Evolutionary conservation across 371 early-diverging fungal genomes (phyloP), one percentile per base, ranked within the genome.

Genomic region (Mucor plumbeus): DNA sequence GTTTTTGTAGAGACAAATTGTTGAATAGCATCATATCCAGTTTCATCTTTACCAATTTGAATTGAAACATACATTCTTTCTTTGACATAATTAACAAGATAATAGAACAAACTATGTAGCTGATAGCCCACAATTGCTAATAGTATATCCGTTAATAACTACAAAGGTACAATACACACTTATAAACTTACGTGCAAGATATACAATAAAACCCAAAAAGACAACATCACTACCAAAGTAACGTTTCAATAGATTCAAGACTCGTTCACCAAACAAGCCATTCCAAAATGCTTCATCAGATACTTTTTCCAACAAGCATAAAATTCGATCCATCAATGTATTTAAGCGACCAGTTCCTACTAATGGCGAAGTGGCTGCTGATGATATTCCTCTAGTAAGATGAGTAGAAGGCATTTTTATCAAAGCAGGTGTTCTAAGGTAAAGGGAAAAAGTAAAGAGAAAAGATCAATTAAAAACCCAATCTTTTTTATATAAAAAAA

Each of bases 171-270:
- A 26, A 3, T 26, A 26, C 3, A 26, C 26, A 26, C 3, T 1
- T 26, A 21, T 17, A 50, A 9, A 11, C 50, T 50, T 50, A 50
- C 50, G 50, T 21, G 50, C 50, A 50, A 50, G 53, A 58, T 76
- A 76, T 7, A 70, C 70, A 33, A 73, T 65, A 26, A 76, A 63
- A 68, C 76, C 76, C 33, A 70, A 63, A 44, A 70, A 68, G 34
- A 76, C 66, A 47, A 73, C 76, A 58, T 76, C 76, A 40, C 67
- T 76, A 10, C 70, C 71, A 60, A 76, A 63, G 34, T 76, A 76
- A 13, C 71, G 70, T 3, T 68, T 70, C 50, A 73, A 54, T 7
- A 76, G 17, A 17, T 65, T 67, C 31, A 73, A 57, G 8, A 57
- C 48, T 13, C 76, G 61, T 15, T 73, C 73, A 14, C 76, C 73